Evolutionary conservation across 208 protist genomes (phyloP), one percentile per base, ranked within the genome.

Genomic region (Wallacemonas sp.): DNA sequence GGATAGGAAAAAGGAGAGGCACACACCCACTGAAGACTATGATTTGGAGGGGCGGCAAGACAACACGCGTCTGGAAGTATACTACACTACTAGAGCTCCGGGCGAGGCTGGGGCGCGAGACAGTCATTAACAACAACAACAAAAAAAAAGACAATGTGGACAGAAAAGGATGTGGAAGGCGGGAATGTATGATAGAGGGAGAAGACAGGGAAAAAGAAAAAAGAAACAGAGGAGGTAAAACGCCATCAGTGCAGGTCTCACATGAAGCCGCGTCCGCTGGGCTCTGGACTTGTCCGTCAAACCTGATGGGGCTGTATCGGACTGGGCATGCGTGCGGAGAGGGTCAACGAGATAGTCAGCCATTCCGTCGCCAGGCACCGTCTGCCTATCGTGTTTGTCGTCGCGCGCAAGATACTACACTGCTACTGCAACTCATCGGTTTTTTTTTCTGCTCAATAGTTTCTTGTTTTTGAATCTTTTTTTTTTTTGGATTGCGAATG

Each of bases 141-240:
- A 62, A 52, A 22, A 36, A 26, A 18, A 3, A 70, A 59, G 31
- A 36, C 44, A 36, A 25, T n/a, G 49, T 22, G 5, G 1, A 20
- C 26, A 71, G 49, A 1, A 66, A 54, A 2, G 7, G 36, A 14
- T 41, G 36, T 41, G 36, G 36, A 41, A 41, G 36, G 36, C 36
- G 36, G 7, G 36, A 14, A 65, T 70, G 44, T 57, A 28, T 75
- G 44, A 69, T 1, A 39, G 10, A 41, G 20, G 18, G 18, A 63
- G 32, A 65, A 20, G 42, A 72, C 33, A 42, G 10, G 25, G 25
- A 31, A 64, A 22, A 77, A 25, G 36, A 41, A 41, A 14, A 41
- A 7, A 41, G 36, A 41, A 14, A 41, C 36, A 41, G 36, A 62
- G 36, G 49, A 18, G 28, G 55, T n/a, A n/a, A n/a, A n/a, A n/a